Evolutionary conservation across 768 basidiomycete species (phyloP).

Genomic region (Amanita subjunquillea): DNA sequence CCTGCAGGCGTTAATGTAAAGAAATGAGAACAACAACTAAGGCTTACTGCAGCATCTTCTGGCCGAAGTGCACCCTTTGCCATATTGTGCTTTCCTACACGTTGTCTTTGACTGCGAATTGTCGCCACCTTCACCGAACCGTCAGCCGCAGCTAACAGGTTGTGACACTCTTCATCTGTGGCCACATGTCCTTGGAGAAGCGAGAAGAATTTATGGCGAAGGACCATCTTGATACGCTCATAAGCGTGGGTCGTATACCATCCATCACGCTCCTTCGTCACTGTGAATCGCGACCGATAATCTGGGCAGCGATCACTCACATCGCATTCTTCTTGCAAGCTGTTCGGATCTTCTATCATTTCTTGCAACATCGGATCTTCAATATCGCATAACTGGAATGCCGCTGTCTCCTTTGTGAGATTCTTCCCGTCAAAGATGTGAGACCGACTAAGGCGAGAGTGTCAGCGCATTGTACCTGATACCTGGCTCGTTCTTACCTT

Average conservation of each 20-base stretch:
- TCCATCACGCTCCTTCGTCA: conserved; percentile 65
- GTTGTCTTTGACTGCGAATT: conserved; percentile 39
- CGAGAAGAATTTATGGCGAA: conserved; percentile 80
- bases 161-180: conserved; percentile 64
- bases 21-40: not conserved
- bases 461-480: conserved; percentile 4
- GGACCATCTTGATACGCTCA: conserved; percentile 75
- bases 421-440: conserved; percentile 87
- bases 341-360: conserved; percentile 69
- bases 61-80: conserved; percentile 76
- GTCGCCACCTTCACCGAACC: conserved; percentile 29
- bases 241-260: conserved; percentile 77
- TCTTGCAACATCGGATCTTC: conserved; percentile 71
- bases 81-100: conserved; percentile 77
- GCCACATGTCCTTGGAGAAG: conserved; percentile 63
- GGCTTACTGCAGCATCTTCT: conserved; percentile 72
- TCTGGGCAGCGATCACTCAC: conserved; percentile 35
- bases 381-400: conserved; percentile 93
- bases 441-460: conserved; percentile 36
- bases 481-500: conserved; percentile 22
- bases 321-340: conserved; percentile 61
- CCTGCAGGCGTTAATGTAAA: conserved; percentile 26
- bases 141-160: conserved; percentile 39
- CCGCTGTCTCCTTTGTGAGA: conserved; percentile 76
- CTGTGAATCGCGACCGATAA: conserved; percentile 1